Evolutionary conservation across 805 yeast genomes (phyloP), one percentile per base, ranked within the genome.

Genomic region (Candida tammaniensis): DNA sequence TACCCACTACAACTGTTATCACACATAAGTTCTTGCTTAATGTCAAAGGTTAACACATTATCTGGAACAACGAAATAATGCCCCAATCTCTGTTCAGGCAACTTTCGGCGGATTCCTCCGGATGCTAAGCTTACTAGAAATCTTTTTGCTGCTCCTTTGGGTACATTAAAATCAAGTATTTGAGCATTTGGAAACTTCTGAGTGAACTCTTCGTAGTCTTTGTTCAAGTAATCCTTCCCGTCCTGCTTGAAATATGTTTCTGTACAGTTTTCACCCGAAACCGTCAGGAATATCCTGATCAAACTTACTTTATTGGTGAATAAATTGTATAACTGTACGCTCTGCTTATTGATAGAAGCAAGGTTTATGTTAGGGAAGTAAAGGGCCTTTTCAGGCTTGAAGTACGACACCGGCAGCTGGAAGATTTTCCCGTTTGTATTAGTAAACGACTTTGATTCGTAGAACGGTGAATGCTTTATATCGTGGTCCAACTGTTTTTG

Each of bases 351-450:
- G 23, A 87, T 52, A 1, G 80, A 68, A 15, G 67, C 68, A 0
- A 81, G 91, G 17, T 60, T 54, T 39, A 91, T 66, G 51, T 88
- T 88, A 7, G 98, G 96, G 61, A 93, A 86, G 54, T 77, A 93
- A 30, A 78, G 61, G 0, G 97, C 70, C 50, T 74, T 82, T 6
- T 84, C 89, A 9, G 68, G 61, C 40, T 74, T 76, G 74, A 91
- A 89, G 47, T 75, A 82, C 1, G 88, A 76, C n/a, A 74, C 68
- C 1, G 98, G 98, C 0, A 96, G 76, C 12, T 72, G 64, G 64
- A 88, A 93, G 43, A 89, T 69, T 59, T 88, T 87, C 16, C 98
- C 98, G 24, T 79, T 74, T 2, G 91, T 85, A 47, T 81, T 82
- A 31, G 81, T 67, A 51, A 77, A 67, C 2, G 71, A 64, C 39